Base-by-base conservation (phyloP, 805 yeast species). In the Metschnikowia drakensbergensis region DNA sequence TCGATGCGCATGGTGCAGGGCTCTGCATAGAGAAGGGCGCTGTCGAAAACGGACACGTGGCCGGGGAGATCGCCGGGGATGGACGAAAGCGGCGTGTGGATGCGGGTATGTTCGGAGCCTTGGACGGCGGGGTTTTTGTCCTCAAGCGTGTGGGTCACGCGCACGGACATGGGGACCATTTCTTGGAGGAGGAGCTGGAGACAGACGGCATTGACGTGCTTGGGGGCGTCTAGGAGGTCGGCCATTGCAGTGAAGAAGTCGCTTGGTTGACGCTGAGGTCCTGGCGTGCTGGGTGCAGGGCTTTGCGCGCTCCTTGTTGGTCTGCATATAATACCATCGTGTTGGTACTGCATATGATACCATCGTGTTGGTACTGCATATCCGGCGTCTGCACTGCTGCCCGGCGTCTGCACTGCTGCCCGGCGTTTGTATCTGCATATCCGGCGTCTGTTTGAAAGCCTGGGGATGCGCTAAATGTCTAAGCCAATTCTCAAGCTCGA, bases 181-280 rank as follows among this genome's bases (percentile, higher is more conserved):
- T 90, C 96, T 59, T 83, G 85, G 28, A 91, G 65, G 17, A 90
- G 76, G 55, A 82, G 76, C 42, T 84, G 86, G 48, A 86, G 67
- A 39, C 83, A 76, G 2, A 76, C 61, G 7, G 78, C 63, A 57
- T 77, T 83, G n/a, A 86, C 81, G 52, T 75, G 61, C 10, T 32
- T 47, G 36, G 45, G 46, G n/a, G 57, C 34, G 26, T 53, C 54
- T 28, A 51, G 53, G 9, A 45, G 47, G n/a, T 48, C 53, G 2
- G 49, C n/a, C 53, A 44, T 47, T 7, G 34, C 30, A 5, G 11
- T 11, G 39, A 25, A 13, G 36, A n/a, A 0, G 36, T 33, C 30
- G 30, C 30, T 28, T 28, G 30, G n/a, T n/a, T n/a, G n/a, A n/a
- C n/a, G n/a, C n/a, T n/a, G n/a, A n/a, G n/a, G n/a, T n/a, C n/a